Base-by-base conservation (phyloP, 441 rosid genomes). In the Kokia cookei region DNA sequence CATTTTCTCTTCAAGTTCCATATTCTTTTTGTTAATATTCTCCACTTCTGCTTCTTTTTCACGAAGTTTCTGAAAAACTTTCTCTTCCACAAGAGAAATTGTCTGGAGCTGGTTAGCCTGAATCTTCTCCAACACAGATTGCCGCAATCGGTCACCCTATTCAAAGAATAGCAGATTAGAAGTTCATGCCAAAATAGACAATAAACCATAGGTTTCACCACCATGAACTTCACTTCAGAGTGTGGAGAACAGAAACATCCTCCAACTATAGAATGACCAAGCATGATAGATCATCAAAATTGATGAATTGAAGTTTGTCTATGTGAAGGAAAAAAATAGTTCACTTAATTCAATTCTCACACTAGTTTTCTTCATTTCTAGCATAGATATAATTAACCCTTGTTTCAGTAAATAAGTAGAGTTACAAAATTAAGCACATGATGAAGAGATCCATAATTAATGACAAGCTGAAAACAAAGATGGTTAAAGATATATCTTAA, bases 1-100 rank as follows among this genome's bases (percentile, higher is more conserved):
- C 88, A 92, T 79, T 69, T 74, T 82, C 27, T 90, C 92, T 82
- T 92, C 97, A 65, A 94, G 98, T 75, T 89, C 99, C 84, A 74
- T 78, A 65, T 92, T 94, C 86, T 84, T 91, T 83, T 82, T 84
- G 84, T 84, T 91, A 55, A 92, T 82, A 75, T 75, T 85, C 74
- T 91, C 92, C 22, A 91, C 79, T 75, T 94, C 93, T 40, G 84
- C 87, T 69, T 91, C 97, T 83, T 92, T 94, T 78, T 88, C 88
- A 32, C 82, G 84, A 58, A 94, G 93, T 68, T 90, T 92, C 81
- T 80, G 85, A 15, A 87, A 26, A 74, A 85, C 82, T 60, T 74
- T 89, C 43, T 87, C 91, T 85, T 91, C 91, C 75, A 91, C 80
- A 40, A 85, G 79, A 42, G 96, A 86, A 68, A 91, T 72, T 5